phyloP scores from a whole-genome alignment of 495 filamentous ascomycete genomes.

The Penicillium atrosanguineum region DNA sequence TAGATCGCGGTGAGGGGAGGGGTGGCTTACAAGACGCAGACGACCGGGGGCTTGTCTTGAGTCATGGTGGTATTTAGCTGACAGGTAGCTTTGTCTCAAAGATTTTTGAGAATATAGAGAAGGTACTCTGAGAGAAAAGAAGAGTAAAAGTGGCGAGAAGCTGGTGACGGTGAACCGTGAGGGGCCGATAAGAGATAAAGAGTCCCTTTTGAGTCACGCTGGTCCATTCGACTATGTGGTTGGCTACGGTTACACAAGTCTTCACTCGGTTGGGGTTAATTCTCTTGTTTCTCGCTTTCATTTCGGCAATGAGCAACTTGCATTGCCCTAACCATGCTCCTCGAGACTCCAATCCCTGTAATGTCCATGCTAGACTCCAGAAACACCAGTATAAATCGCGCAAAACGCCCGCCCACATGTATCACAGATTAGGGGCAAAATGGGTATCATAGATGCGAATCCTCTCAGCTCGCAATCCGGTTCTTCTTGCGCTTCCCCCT shows the following conservation, averaged over 20 bases:
- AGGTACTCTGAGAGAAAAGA: not conserved
- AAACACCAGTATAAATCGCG: not conserved
- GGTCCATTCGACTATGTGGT: slow-evolving; percentile 4
- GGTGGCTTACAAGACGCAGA: slow-evolving; percentile 74
- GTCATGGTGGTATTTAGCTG: slow-evolving; percentile 37
- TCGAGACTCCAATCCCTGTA: not conserved
- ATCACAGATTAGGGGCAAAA: not conserved
- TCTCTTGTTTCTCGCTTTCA: not conserved
- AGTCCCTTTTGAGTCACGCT: slow-evolving; percentile 4
- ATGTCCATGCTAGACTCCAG: not conserved
- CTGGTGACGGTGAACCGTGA: not conserved
- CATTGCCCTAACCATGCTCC: not conserved
- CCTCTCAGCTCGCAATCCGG: slow-evolving; percentile 28
- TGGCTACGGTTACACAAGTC: not conserved
- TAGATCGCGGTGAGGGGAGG: slow-evolving; percentile 1
- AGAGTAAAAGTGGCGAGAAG: slow-evolving; percentile 1
- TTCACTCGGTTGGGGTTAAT: not conserved
- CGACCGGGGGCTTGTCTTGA: slow-evolving; percentile 53
- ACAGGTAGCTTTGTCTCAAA: slow-evolving; percentile 23
- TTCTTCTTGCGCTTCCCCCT: slow-evolving; percentile 38
- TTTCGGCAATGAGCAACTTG: not conserved
- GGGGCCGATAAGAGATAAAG: slow-evolving; percentile 17
- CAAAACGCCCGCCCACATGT: not conserved
- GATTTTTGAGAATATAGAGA: not conserved
- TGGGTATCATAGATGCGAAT: slow-evolving; percentile 26